Conservation (phyloP, 441 rosid genomes). For the Erysimum pusillum region DNA sequence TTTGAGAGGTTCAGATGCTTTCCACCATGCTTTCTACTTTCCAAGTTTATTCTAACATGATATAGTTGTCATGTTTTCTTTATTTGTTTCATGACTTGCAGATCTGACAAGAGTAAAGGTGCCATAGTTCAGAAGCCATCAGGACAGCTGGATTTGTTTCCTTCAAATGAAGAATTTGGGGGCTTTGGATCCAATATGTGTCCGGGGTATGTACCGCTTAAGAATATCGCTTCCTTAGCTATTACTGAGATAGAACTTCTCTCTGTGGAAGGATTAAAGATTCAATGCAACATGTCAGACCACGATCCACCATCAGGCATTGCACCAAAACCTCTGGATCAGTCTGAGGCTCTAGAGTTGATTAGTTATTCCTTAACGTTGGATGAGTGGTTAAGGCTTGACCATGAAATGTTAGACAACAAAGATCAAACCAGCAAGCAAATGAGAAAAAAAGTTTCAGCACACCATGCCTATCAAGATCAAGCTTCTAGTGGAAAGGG, state of each 20-base stretch:
- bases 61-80: constrained; percentile 20
- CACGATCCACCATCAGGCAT: constrained; percentile 65
- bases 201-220: constrained; percentile 50
- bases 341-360: constrained; percentile 51
- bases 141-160: constrained; percentile 35
- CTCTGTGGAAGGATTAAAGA: constrained; percentile 68
- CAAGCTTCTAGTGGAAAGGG: constrained; percentile 44
- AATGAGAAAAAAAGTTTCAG: constrained; percentile 37
- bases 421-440: constrained; percentile 50
- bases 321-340: constrained; percentile 44
- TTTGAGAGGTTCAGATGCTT: constrained; percentile 53
- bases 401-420: constrained; percentile 47
- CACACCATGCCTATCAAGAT: constrained; percentile 34
- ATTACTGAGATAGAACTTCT: constrained; percentile 64
- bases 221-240: constrained; percentile 54
- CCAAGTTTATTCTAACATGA: constrained; percentile 3
- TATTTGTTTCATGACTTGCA: constrained; percentile 29
- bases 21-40: constrained; percentile 29
- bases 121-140: constrained; percentile 39
- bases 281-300: constrained; percentile 72
- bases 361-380: constrained; percentile 58
- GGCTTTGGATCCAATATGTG: constrained; percentile 39
- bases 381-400: constrained; percentile 76
- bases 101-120: constrained; percentile 47
- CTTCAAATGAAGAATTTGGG: constrained; percentile 41